Conservation (phyloP, 495 filamentous ascomycete genomes). For the Xylaria castorea region DNA sequence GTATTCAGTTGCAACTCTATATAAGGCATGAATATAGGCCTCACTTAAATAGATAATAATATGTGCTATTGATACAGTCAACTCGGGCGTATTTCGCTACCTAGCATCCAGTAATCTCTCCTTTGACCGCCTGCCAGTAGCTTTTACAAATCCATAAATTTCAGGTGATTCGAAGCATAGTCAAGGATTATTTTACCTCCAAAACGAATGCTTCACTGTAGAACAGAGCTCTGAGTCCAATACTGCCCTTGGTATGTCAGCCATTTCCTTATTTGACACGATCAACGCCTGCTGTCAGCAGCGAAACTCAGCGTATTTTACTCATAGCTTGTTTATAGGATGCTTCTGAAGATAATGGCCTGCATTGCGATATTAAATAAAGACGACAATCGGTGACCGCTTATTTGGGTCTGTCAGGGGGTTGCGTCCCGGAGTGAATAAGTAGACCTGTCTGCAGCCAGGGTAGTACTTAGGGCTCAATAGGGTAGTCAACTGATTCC, state of each 20-base stretch:
- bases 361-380: not conserved
- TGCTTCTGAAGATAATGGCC: not conserved
- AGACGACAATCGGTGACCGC: not conserved
- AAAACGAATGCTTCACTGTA: not conserved
- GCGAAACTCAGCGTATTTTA: not conserved
- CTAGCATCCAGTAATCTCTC: not conserved
- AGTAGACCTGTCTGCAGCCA: too few relatives aligned
- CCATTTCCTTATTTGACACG: not conserved
- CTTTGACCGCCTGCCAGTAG: not conserved
- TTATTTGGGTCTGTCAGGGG: too few relatives aligned
- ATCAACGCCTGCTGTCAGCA: not conserved
- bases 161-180: not conserved
- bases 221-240: not conserved
- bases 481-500: too few relatives aligned
- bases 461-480: too few relatives aligned
- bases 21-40: too few relatives aligned
- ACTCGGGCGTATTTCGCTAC: not conserved
- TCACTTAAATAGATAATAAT: not conserved
- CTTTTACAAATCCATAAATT: not conserved
- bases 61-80: not conserved
- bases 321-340: not conserved
- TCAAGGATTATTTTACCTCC: not conserved
- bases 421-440: too few relatives aligned
- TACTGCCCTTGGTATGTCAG: not conserved
- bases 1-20: too few relatives aligned